Evolutionary conservation across 129 eudicot genomes (phyloP), one percentile per base, ranked within the genome.

Genomic region (Flaveria ramosissima): DNA sequence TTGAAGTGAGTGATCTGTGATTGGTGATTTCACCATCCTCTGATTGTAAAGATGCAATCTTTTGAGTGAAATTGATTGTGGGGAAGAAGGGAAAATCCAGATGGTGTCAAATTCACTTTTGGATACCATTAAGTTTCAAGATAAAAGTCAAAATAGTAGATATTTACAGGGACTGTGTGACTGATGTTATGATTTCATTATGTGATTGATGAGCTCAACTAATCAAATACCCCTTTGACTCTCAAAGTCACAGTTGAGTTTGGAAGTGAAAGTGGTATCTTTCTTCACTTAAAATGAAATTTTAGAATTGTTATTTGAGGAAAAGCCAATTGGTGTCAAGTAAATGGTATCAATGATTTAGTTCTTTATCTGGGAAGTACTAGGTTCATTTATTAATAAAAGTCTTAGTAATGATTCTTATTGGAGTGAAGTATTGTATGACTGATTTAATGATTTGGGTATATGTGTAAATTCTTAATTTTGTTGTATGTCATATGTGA

Each of bases 171-270:
- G 53, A 53, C 60, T 72, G 52, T 57, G 57, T 75, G 20, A n/a
- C 61, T 47, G 72, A 48, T 63, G 71, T 62, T 50, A 36, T 77
- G 59, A 26, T 77, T 45, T 41, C 6, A 17, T 14, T 23, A 69
- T 68, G 48, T 24, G 69, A 77, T 68, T 77, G n/a, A 69, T 71
- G 72, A 65, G 24, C 56, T 79, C 63, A 14, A 79, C 52, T 5
- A n/a, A 62, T 21, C 39, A 43, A 62, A 72, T 79, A 36, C 45
- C 23, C 50, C 41, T 72, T 63, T 52, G 46, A 61, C 47, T 39
- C 19, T 15, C 2, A 56, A 43, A 71, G 76, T 46, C 71, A 19
- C 30, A 68, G 47, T 23, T 61, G 26, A 43, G 6, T 57, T 61
- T 59, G 77, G 72, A 78, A 71, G 65, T 23, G 19, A 41, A 36